Evolutionary conservation across 192 early-diverging fungal genomes (phyloP), one percentile per base, ranked within the genome.

Genomic region (Lobosporangium transversale): DNA sequence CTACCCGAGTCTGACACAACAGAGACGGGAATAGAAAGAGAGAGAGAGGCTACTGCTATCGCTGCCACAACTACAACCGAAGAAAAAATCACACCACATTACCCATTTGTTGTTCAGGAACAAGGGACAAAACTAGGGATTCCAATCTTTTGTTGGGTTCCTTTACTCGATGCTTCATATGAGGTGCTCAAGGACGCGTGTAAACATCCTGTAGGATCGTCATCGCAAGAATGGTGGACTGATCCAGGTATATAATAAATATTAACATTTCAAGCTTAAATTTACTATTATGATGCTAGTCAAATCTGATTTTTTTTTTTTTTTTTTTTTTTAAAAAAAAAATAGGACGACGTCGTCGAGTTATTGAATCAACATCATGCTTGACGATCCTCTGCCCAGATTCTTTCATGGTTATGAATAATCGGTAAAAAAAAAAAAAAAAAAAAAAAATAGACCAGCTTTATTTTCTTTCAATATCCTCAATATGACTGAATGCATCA

Each of bases 301-400:
- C 8, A 40, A 10, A 14, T 7, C 8, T 40, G 37, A 10, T 40
- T 40, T 40, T 7, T 14, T 14, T 7, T 40, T 14, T 10, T 31
- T 10, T 45, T 31, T 67, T 30, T 43, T 53, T 62, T 14, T 10
- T n/a, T 15, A 26, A 47, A 5, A 27, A 12, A 20, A 10, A 32
- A 7, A n/a, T 40, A 76, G 73, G 26, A 21, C 51, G 37, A n/a
- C 14, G 58, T 35, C 24, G 27, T 4, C 24, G 29, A 15, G 65
- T 67, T 2, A 54, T 33, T 1, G 63, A 71, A 3, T 57, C 80
- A 14, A 81, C 66, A 9, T 51, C 79, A 8, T 78, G 82, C 4
- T 49, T 87, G 60, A 60, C 83, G 58, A 52, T 87, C 0, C 48
- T 87, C 31, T 85, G 81, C 31, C 81, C 85, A n/a, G 85, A 87